phyloP scores from a whole-genome alignment of 768 basidiomycete species.

The Collybia nuda region DNA sequence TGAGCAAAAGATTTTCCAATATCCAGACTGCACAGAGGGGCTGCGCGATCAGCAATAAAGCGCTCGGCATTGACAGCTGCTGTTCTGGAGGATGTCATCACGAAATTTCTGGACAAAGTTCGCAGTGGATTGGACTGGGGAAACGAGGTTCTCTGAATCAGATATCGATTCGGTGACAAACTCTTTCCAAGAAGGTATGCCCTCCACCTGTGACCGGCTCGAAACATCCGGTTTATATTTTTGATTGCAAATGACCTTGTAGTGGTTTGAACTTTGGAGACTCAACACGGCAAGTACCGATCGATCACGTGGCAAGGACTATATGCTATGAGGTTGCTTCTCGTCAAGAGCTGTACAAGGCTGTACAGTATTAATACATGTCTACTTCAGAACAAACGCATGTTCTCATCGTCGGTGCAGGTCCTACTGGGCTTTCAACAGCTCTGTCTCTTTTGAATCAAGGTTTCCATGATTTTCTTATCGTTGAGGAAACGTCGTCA shows the following conservation, averaged over 20 bases:
- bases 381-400: conserved; percentile 27
- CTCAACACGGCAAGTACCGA: too few species aligned
- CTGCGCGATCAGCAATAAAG: conserved; percentile 72
- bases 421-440: conserved; percentile 46
- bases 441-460: conserved; percentile 45
- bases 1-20: conserved; percentile 69
- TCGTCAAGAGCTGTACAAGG: neutral
- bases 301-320: too few species aligned
- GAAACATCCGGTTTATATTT: conserved; percentile 13
- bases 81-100: conserved; percentile 11
- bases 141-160: conserved; percentile 1
- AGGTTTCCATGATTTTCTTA: conserved; percentile 37
- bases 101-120: neutral
- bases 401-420: conserved; percentile 50
- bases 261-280: too few species aligned
- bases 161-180: conserved; percentile 2
- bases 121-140: neutral
- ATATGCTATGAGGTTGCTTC: too few species aligned
- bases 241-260: too few species aligned
- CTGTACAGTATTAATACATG: too few species aligned
- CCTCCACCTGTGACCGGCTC: conserved; percentile 14
- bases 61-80: conserved; percentile 46
- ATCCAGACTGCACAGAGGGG: conserved; percentile 76
- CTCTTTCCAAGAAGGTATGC: conserved; percentile 3
- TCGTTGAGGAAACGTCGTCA: conserved; percentile 37